Percentiles rank a stretch among this genome's conserved stretches.
These are phyloP conservation scores for Camellia granthamiana DNA, from an alignment of 148 eudicot species.

Conservation along the genomic window DNA sequence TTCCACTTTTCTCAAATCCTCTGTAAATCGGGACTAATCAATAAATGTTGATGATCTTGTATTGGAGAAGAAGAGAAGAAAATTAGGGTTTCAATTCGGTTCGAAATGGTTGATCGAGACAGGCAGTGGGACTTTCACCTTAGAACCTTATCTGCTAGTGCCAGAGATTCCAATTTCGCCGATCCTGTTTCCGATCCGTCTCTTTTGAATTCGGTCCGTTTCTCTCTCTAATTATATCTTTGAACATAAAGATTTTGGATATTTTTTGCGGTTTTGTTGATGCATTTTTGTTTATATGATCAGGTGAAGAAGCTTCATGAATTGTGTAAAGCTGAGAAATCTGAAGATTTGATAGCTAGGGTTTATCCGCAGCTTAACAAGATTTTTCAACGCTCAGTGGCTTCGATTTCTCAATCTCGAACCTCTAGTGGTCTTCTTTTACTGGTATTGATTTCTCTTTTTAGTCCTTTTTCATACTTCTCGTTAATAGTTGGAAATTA, in stretches of 20 bases:
- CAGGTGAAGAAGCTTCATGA: slow-evolving; percentile 79
- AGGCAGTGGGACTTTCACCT: slow-evolving; percentile 67
- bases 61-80: too few relatives aligned
- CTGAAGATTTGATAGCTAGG: slow-evolving; percentile 91
- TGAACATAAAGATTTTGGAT: neutral
- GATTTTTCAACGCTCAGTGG: slow-evolving; percentile 75
- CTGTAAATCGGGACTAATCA: too few relatives aligned
- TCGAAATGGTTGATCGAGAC: slow-evolving; percentile 44
- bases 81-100: too few relatives aligned
- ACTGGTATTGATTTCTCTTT: slow-evolving; percentile 38
- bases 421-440: slow-evolving; percentile 69
- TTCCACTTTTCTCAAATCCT: too few relatives aligned
- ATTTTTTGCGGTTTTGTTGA: neutral
- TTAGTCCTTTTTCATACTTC: neutral
- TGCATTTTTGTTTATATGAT: neutral
- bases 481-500: neutral
- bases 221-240: neutral
- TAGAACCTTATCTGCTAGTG: slow-evolving; percentile 58
- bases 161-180: slow-evolving; percentile 70
- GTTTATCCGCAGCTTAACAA: slow-evolving; percentile 80
- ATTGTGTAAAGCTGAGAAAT: slow-evolving; percentile 72
- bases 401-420: slow-evolving; percentile 70
- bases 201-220: slow-evolving; percentile 63
- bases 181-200: slow-evolving; percentile 76
- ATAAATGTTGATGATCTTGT: too few relatives aligned